phyloP scores from a whole-genome alignment of 257 asterid species.

The Ilex asprella region DNA sequence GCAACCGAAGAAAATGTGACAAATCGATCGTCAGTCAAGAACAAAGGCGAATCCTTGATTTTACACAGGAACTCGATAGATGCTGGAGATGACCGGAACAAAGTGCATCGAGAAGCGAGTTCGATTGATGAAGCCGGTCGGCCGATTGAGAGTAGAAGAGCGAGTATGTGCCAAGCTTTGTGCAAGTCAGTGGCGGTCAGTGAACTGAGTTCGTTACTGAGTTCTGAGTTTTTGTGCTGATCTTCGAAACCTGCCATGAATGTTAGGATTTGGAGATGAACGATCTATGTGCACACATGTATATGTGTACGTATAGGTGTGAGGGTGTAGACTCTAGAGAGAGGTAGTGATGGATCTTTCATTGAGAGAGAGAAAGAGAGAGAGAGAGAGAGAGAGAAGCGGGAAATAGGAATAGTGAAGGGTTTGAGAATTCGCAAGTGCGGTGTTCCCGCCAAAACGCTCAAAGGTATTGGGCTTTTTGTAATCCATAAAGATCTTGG shows the following conservation, averaged over 20 bases:
- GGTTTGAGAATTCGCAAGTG: slow-evolving; percentile 20
- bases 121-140: slow-evolving; percentile 43
- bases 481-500: no score
- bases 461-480: no score
- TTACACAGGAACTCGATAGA: slow-evolving; percentile 50
- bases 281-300: not conserved
- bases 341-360: not conserved
- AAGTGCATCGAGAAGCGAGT: slow-evolving; percentile 31
- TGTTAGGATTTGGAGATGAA: slow-evolving; percentile 31
- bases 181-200: slow-evolving; percentile 20
- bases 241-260: slow-evolving; percentile 21
- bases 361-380: slow-evolving; percentile 1
- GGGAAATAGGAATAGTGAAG: slow-evolving; percentile 25
- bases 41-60: slow-evolving; percentile 60
- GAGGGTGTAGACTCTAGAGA: not conserved
- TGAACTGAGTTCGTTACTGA: slow-evolving; percentile 18
- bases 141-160: slow-evolving; percentile 37
- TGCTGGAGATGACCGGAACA: slow-evolving; percentile 28
- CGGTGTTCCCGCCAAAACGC: slow-evolving; percentile 28
- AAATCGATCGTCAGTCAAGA: slow-evolving; percentile 22
- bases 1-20: slow-evolving; percentile 56
- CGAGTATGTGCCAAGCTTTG: slow-evolving; percentile 60
- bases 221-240: slow-evolving; percentile 19
- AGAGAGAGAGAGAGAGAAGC: not conserved
- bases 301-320: slow-evolving; percentile 1